Conservation (phyloP, 495 filamentous ascomycete species). For the Talaromyces borbonicus region DNA sequence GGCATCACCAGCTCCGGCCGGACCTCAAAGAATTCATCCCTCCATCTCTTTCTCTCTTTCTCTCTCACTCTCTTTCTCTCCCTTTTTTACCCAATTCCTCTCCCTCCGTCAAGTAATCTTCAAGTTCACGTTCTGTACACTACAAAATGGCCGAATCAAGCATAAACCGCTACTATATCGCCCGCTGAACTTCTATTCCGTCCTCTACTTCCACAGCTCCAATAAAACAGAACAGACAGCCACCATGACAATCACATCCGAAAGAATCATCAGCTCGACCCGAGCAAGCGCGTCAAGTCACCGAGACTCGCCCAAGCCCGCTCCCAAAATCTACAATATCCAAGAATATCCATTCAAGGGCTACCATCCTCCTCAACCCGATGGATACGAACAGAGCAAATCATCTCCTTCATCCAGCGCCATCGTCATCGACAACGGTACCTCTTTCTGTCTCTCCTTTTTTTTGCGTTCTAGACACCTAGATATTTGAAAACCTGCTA, state of each 20-base stretch:
- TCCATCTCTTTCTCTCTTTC: background rate
- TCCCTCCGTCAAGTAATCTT: background rate
- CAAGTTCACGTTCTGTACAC: no score
- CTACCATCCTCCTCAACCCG: constrained; percentile 54
- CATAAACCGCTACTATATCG: no score
- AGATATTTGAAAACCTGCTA: no score
- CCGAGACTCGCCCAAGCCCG: constrained; percentile 34
- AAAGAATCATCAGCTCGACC: constrained; percentile 30
- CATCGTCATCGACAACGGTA: constrained; percentile 98
- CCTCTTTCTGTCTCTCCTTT: no score
- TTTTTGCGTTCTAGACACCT: no score
- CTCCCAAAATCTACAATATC: constrained; percentile 41
- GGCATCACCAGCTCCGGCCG: background rate
- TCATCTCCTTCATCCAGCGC: constrained; percentile 48
- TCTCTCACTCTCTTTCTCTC: background rate
- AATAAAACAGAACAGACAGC: no score
- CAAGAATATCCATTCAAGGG: constrained; percentile 74
- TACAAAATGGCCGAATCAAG: no score
- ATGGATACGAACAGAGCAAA: constrained; percentile 55
- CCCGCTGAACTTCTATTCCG: no score
- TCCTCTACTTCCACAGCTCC: background rate
- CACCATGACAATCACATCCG: constrained; percentile 42
- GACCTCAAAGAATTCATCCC: constrained; percentile 1
- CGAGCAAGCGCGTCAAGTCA: constrained; percentile 25
- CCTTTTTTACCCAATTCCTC: background rate